Conservation (phyloP, 2,329 filamentous ascomycete genomes). For the Colletotrichum camelliae region DNA sequence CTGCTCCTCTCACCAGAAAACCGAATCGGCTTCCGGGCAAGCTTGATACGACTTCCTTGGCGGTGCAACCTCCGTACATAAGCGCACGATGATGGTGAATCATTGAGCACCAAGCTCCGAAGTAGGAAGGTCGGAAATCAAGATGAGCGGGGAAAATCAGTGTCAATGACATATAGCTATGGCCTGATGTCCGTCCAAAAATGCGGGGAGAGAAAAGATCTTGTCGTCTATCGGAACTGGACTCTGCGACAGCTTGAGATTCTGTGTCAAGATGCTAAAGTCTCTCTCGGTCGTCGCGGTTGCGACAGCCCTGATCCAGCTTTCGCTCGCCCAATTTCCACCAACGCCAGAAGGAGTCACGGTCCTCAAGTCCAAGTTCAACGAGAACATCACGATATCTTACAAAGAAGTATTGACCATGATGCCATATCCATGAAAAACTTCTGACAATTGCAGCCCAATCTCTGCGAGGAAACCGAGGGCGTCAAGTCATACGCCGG, state of each 20-base stretch:
- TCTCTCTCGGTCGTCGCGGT: neutral
- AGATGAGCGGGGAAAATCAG: neutral
- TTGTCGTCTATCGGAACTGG: too few relatives aligned
- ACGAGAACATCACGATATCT: conserved; percentile 63
- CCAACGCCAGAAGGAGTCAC: conserved; percentile 36
- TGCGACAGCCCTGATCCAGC: conserved; percentile 31
- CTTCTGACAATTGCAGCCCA: conserved; percentile 45
- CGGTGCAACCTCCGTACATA: neutral
- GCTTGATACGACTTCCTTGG: conserved; percentile 2
- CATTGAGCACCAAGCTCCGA: neutral
- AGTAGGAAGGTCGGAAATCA: conserved; percentile 13
- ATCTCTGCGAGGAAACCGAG: conserved; percentile 55
- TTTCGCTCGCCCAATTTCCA: conserved; percentile 25
- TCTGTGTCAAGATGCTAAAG: neutral
- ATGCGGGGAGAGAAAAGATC: too few relatives aligned
- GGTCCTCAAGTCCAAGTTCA: conserved; percentile 58
- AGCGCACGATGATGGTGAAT: neutral
- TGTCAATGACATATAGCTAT: neutral
- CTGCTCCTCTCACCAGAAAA: neutral
- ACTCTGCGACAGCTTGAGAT: too few relatives aligned
- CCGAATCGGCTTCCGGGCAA: neutral
- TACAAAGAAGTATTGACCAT: conserved; percentile 56
- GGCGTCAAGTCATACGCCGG: conserved; percentile 67
- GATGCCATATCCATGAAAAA: neutral
- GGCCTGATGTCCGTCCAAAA: too few relatives aligned